A percentile compares a stretch with the other conserved stretches of the same genome.
These are phyloP conservation scores for Favolaschia claudopus DNA, from an alignment of 768 basidiomycete species.

Conservation along the genomic window DNA sequence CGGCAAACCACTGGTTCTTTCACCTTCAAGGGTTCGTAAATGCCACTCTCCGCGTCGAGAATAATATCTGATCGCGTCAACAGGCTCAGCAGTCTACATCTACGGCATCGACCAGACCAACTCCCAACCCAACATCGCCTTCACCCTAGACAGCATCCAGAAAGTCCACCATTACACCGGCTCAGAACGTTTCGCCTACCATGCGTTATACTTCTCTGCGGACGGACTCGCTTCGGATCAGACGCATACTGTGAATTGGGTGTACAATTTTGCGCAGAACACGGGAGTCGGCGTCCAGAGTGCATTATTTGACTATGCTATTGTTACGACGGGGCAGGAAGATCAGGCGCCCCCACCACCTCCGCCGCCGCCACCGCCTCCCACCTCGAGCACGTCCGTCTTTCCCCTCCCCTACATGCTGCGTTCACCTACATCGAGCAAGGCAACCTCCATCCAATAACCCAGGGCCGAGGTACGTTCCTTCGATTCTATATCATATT, in stretches of 20 bases:
- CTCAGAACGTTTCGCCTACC: constrained; percentile 3
- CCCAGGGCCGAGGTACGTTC: too few species aligned
- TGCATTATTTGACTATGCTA: constrained; percentile 19
- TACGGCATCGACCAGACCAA: constrained; percentile 15
- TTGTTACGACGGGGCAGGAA: constrained; percentile 20
- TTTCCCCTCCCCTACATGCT: too few species aligned
- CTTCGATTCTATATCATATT: too few species aligned
- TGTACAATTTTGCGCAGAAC: neutral
- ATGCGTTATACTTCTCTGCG: constrained; percentile 16
- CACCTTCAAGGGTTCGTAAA: constrained; percentile 12
- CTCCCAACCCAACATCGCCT: constrained; percentile 12
- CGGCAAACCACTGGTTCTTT: constrained; percentile 4
- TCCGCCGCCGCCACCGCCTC: too few species aligned
- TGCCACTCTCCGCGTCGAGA: neutral
- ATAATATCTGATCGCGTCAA: neutral
- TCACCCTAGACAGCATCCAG: constrained; percentile 7
- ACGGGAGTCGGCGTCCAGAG: neutral
- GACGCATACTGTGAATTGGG: constrained; percentile 18
- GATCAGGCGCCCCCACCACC: too few species aligned
- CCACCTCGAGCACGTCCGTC: too few species aligned
- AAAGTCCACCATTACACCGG: constrained; percentile 19
- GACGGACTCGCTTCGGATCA: neutral
- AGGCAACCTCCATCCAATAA: too few species aligned
- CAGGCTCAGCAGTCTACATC: constrained; percentile 19
- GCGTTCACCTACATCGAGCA: too few species aligned